Conservation (phyloP, 2,329 filamentous ascomycete genomes). For the Nemania sp. region DNA sequence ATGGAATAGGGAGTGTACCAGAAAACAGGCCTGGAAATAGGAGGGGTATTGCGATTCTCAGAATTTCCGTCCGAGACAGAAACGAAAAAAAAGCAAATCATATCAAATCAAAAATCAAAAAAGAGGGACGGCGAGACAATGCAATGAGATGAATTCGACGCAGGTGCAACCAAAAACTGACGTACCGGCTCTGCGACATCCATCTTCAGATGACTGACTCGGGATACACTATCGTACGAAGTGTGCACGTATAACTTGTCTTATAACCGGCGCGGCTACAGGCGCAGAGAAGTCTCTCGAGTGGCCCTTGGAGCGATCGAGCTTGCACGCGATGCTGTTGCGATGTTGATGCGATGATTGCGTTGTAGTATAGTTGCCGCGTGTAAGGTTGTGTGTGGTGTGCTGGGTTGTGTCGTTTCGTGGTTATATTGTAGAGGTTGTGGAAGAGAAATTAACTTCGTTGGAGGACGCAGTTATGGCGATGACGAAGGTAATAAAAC, state of each 20-base stretch:
- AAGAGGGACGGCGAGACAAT: conserved; percentile 5
- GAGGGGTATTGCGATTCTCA: no score
- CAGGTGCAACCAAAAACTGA: conserved; percentile 4
- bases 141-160: no score
- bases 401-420: no score
- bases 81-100: background rate
- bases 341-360: background rate
- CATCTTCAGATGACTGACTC: conserved; percentile 24
- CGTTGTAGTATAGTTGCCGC: background rate
- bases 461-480: background rate
- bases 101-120: background rate
- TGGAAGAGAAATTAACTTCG: background rate
- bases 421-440: background rate
- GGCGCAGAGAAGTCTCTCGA: no score
- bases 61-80: no score
- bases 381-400: background rate
- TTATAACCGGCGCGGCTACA: no score
- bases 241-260: no score
- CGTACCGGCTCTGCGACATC: conserved; percentile 28
- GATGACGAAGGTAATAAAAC: conserved; percentile 23
- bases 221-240: background rate
- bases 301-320: background rate
- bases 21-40: no score
- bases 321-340: background rate
- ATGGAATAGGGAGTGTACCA: no score